Percentiles rank a stretch among this genome's conserved stretches.
Conservation (phyloP, 805 yeast species). For the Saccharomycopsis sp. region DNA sequence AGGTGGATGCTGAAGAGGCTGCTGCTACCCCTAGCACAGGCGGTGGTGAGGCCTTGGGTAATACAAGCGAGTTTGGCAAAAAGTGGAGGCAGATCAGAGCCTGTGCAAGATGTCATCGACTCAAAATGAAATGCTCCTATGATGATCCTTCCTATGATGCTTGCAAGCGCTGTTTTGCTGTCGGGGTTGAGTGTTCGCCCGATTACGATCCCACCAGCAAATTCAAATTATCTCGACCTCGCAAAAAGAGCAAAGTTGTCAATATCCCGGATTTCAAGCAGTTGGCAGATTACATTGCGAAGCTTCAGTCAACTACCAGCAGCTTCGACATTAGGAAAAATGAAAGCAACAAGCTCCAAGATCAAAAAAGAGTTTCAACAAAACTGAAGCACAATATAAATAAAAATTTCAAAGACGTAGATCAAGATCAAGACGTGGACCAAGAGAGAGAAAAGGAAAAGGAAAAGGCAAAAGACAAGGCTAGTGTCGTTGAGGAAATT, state of each 20-base stretch:
- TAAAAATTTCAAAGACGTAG: background rate
- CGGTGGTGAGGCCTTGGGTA: too few species aligned
- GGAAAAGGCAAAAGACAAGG: constrained; percentile 1
- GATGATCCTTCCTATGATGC: constrained; percentile 36
- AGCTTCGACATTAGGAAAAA: background rate
- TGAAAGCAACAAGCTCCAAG: too few species aligned
- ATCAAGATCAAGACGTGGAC: background rate
- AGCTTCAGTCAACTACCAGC: constrained; percentile 8
- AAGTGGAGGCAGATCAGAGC: constrained; percentile 42
- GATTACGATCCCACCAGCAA: constrained; percentile 43
- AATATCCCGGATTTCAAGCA: constrained; percentile 18
- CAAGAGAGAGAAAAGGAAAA: background rate
- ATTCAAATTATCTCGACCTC: constrained; percentile 30
- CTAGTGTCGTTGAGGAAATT: constrained; percentile 11
- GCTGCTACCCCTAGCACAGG: too few species aligned
- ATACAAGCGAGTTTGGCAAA: constrained; percentile 34
- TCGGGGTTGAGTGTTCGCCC: constrained; percentile 39
- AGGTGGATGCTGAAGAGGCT: too few species aligned
- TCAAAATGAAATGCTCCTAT: constrained; percentile 44
- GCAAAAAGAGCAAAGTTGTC: constrained; percentile 26
- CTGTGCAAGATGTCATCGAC: constrained; percentile 47
- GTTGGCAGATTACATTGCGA: constrained; percentile 8
- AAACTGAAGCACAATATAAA: too few species aligned
- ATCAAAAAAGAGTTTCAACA: too few species aligned
- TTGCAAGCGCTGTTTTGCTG: constrained; percentile 38